phyloP scores from a whole-genome alignment of 169 alveolate species.

The Plasmodium yoelii region DNA sequence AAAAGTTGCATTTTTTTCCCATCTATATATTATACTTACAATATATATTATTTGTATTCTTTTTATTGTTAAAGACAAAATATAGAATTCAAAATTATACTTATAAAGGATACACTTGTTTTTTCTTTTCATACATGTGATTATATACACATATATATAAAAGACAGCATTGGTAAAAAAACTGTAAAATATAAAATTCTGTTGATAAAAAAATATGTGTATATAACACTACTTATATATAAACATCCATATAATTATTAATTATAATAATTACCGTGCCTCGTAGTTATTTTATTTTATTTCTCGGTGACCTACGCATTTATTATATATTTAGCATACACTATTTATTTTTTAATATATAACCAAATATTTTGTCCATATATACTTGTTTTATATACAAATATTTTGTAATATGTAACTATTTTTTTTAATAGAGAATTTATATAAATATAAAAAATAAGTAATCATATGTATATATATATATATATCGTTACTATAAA shows the following conservation, averaged over 20 bases:
- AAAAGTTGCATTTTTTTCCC: neutral
- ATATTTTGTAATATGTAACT: slow-evolving; percentile 2
- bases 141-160: slow-evolving; percentile 7
- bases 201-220: neutral
- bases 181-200: neutral
- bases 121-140: slow-evolving; percentile 14
- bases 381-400: neutral
- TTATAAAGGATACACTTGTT: neutral
- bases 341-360: neutral
- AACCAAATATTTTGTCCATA: neutral
- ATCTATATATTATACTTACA: neutral
- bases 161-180: neutral
- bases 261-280: slow-evolving; percentile 17
- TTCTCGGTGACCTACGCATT: neutral
- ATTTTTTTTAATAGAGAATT: neutral
- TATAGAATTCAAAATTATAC: neutral
- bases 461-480: neutral
- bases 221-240: neutral
- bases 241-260: neutral
- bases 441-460: neutral
- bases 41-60: slow-evolving; percentile 5
- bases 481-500: neutral
- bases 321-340: neutral
- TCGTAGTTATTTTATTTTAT: slow-evolving; percentile 2
- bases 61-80: neutral